Conservation (phyloP, 805 yeast genomes). For the Suhomyces prunicola region DNA sequence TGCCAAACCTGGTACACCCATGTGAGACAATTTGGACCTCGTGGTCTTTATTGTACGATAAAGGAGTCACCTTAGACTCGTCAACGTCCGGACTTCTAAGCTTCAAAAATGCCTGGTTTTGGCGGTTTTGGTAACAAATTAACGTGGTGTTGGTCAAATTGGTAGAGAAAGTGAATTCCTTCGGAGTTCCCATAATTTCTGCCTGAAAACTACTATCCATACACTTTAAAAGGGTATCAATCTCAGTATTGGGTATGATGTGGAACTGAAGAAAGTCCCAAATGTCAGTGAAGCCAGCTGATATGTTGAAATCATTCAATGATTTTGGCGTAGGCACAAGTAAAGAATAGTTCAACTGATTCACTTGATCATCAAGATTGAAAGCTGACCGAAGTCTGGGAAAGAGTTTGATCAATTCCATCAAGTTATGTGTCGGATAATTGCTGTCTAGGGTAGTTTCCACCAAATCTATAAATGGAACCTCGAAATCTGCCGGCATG, state of each 20-base stretch:
- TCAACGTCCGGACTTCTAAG: slow-evolving; percentile 15
- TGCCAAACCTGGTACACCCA: slow-evolving; percentile 52
- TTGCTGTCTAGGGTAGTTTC: slow-evolving; percentile 45
- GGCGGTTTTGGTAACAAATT: slow-evolving; percentile 25
- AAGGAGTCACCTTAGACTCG: background rate
- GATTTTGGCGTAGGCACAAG: slow-evolving; percentile 68
- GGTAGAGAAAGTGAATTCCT: slow-evolving; percentile 40
- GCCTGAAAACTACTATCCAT: slow-evolving; percentile 15
- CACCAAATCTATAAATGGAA: slow-evolving; percentile 56
- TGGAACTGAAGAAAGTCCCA: slow-evolving; percentile 63
- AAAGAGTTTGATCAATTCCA: slow-evolving; percentile 44
- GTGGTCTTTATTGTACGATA: slow-evolving; percentile 47
- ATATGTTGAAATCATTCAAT: slow-evolving; percentile 49
- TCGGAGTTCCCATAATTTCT: slow-evolving; percentile 3
- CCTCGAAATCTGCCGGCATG: slow-evolving; percentile 54
- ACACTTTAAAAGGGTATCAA: slow-evolving; percentile 48
- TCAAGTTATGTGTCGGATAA: slow-evolving; percentile 29
- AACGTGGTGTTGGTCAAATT: slow-evolving; percentile 42
- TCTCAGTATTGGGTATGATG: slow-evolving; percentile 57
- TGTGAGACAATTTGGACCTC: slow-evolving; percentile 57
- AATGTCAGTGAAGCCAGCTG: slow-evolving; percentile 41
- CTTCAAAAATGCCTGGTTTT: slow-evolving; percentile 34
- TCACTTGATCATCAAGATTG: background rate
- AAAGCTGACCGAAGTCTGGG: slow-evolving; percentile 44
- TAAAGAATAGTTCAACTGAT: slow-evolving; percentile 44